Base-by-base conservation (phyloP, 257 asterid genomes). In the Mentha longifolia region DNA sequence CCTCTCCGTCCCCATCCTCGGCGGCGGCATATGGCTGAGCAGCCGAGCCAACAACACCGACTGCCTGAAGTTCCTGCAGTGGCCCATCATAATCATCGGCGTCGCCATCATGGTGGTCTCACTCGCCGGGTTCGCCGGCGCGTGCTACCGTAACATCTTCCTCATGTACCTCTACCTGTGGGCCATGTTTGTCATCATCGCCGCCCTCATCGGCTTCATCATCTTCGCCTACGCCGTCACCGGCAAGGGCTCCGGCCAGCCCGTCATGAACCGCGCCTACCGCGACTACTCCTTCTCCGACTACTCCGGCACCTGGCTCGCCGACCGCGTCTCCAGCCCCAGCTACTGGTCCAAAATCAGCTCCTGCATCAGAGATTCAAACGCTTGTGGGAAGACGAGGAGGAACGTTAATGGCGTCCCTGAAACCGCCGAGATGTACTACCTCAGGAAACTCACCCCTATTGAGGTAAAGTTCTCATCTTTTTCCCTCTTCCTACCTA, bases 11-110 rank as follows among this genome's bases (percentile, higher is more conserved):
- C 98, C 98, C 61, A 83, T 91, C 57, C 77, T 91, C 4, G 92
- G 94, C 6, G 92, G 94, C 70, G 97, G 97, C 4, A 88, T 91
- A 77, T 90, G 98, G 98, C 87, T 92, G 70, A 87, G 97, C 84
- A 83, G 83, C 84, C 89, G 89, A 31, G 97, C 98, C 17, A 88
- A 87, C 90, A 87, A 81, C 87, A 90, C 96, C 72, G 98, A 92
- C 77, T 92, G 98, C 74, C 33, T 92, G 71, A 82, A 75, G 35
- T 92, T 92, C 85, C 95, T 92, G 19, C 98, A 92, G 80, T 92
- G 98, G 97, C 98, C 98, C 1, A 12, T 92, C 61, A 87, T 92
- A 46, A 61, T 87, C 15, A 88, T 92, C 74, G 98, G 97, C 5
- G 77, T 80, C 10, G 69, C 97, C 7, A 89, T 92, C 71, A 87